Evolutionary conservation across 345 rosid genomes (phyloP).

Genomic region (Camelina hispida): DNA sequence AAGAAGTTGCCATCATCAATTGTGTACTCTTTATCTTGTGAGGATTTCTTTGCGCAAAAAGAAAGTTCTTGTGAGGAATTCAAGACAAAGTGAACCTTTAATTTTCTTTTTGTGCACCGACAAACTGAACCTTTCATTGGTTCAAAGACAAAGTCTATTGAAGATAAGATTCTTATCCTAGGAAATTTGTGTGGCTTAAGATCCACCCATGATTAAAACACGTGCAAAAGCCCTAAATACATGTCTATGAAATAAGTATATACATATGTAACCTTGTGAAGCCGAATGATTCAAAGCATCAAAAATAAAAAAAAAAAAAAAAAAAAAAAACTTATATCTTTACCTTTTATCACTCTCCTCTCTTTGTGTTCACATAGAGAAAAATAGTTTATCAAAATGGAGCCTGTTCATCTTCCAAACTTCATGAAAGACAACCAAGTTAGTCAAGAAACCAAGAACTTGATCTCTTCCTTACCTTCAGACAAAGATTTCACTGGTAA

Average conservation of each 20-base stretch:
- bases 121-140: too few species aligned
- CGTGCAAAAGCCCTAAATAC: neutral
- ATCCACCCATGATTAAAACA: neutral
- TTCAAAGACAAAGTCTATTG: neutral
- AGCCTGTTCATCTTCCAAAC: slow-evolving; percentile 31
- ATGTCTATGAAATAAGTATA: neutral
- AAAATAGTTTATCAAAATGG: neutral
- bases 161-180: slow-evolving; percentile 5
- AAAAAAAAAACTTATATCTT: neutral
- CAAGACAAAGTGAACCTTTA: too few species aligned
- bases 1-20: too few species aligned
- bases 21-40: too few species aligned
- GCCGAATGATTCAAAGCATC: neutral
- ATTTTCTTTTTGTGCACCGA: too few species aligned
- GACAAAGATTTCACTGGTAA: slow-evolving; percentile 49
- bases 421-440: slow-evolving; percentile 48
- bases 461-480: slow-evolving; percentile 50
- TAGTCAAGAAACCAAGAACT: slow-evolving; percentile 38
- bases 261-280: neutral
- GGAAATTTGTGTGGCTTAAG: neutral
- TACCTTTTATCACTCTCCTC: neutral
- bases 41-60: too few species aligned
- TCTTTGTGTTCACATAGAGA: neutral
- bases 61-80: too few species aligned
- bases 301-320: neutral